Percentiles rank a stretch among this genome's conserved stretches.
Evolutionary conservation across 2,329 filamentous ascomycete genomes (phyloP).

Genomic region (Zarea fungicola): DNA sequence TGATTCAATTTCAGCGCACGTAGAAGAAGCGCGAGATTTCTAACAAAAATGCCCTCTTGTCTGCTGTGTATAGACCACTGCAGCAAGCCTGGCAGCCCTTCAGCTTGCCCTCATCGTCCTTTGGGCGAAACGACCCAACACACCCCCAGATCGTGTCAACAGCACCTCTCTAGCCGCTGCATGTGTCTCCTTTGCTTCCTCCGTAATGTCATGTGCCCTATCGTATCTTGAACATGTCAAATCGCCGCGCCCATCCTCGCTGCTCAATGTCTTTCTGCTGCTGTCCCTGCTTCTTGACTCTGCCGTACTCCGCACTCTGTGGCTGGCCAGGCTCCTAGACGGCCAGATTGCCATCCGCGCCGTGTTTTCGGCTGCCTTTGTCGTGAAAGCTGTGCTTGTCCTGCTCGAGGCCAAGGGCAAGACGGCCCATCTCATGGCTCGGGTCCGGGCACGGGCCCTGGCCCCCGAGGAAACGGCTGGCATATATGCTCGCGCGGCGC

Average conservation of each 20-base stretch:
- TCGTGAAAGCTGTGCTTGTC: constrained; percentile 30
- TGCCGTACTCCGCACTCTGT: constrained; percentile 30
- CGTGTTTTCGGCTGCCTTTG: constrained; percentile 31
- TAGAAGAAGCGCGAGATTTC: not conserved
- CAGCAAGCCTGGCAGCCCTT: constrained; percentile 23
- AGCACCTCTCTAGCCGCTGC: constrained; percentile 27
- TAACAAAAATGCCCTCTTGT: not conserved
- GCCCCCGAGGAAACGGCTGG: constrained; percentile 35
- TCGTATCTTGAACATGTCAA: constrained; percentile 29
- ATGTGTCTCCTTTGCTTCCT: constrained; percentile 28
- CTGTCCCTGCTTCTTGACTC: constrained; percentile 29
- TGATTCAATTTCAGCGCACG: too few relatives aligned
- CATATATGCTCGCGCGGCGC: constrained; percentile 32
- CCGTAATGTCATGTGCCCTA: constrained; percentile 26
- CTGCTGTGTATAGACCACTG: constrained; percentile 18
- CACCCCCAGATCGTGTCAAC: constrained; percentile 18
- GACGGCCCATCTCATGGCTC: constrained; percentile 25
- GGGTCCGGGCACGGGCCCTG: constrained; percentile 22
- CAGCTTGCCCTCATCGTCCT: constrained; percentile 30
- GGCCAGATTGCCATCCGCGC: constrained; percentile 27
- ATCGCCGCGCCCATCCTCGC: constrained; percentile 26
- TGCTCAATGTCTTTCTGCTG: constrained; percentile 30
- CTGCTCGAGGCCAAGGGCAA: constrained; percentile 37
- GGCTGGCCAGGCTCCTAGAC: constrained; percentile 21
- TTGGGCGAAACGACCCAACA: constrained; percentile 22